Base-by-base conservation (phyloP, 805 yeast genomes). In the Metschnikowia proteae region DNA sequence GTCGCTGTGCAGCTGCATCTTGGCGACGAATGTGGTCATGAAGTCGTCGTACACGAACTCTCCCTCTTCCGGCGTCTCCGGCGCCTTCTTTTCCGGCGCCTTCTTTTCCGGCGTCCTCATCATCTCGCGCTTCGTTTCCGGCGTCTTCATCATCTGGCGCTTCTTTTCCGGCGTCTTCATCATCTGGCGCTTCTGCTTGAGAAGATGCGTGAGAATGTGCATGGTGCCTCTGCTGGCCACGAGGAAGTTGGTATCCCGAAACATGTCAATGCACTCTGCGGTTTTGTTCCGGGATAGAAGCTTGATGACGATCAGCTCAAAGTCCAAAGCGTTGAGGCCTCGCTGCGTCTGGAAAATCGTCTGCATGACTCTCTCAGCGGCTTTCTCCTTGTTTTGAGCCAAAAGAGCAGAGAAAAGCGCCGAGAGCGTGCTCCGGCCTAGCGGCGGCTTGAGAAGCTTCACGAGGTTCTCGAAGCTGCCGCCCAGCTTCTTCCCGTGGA, bases 351-450 rank as follows among this genome's bases (percentile, higher is more conserved):
- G 57, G 46, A 66, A 56, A 7, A 73, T 67, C 6, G 63, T 53
- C 48, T 59, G 62, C 17, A 67, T 55, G 27, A 70, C 53, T 45
- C 55, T 60, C 36, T 66, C 66, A 0, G 73, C 63, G 4, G 64
- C 68, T 2, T 46, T 52, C 31, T 61, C 66, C 38, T 63, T 60
- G 38, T 61, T 59, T 45, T 61, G 66, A 10, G 35, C 27, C 33
- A 67, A 47, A 41, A 70, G 70, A 5, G 65, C 56, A 17, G 57
- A 52, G 41, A 71, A 65, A 29, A 73, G 55, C 51, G 62, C 63
- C 4, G 72, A 62, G 5, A 71, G 52, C 2, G 72, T 61, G 56
- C 61, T 62, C 25, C 74, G 52, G 28, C 57, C 53, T n/a, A 71
- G 51, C 6, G 73, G 74, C 4, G 68, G 60, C n/a, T 43, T 49